Conservation (phyloP, 2,329 filamentous ascomycete genomes). For the Paramyrothecium sp. region DNA sequence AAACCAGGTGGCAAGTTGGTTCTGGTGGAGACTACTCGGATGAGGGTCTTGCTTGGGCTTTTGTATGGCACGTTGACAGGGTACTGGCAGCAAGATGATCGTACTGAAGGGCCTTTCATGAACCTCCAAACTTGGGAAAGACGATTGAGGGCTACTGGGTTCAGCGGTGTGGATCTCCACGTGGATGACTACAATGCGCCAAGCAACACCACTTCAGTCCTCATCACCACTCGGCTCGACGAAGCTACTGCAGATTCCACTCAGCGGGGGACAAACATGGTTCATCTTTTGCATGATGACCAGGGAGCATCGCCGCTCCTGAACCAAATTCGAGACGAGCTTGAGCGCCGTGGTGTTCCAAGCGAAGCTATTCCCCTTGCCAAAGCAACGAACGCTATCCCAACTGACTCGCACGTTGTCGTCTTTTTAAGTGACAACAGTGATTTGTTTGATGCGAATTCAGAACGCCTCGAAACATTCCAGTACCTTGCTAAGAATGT, state of each 20-base stretch:
- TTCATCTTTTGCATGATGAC: not conserved
- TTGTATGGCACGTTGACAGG: conserved; percentile 24
- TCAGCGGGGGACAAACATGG: not conserved
- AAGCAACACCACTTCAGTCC: not conserved
- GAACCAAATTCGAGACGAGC: no score
- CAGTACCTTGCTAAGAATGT: conserved; percentile 4
- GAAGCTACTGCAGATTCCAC: not conserved
- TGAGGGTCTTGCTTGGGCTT: conserved; percentile 1
- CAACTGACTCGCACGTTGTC: not conserved
- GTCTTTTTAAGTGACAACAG: not conserved
- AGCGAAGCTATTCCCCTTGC: no score
- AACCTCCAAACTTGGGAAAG: conserved; percentile 7
- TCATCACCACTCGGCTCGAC: not conserved
- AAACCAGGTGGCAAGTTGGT: conserved; percentile 21
- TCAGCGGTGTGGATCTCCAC: not conserved
- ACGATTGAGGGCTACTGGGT: not conserved
- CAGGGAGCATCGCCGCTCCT: not conserved
- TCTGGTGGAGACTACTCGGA: conserved; percentile 14
- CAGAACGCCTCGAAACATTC: not conserved
- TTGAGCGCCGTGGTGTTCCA: no score
- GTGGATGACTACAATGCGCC: not conserved
- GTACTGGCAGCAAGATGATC: conserved; percentile 25
- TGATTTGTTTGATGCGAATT: not conserved
- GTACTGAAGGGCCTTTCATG: not conserved
- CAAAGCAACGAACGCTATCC: not conserved